phyloP scores from a whole-genome alignment of 208 protist species.

The Leishmania martiniquensis region DNA sequence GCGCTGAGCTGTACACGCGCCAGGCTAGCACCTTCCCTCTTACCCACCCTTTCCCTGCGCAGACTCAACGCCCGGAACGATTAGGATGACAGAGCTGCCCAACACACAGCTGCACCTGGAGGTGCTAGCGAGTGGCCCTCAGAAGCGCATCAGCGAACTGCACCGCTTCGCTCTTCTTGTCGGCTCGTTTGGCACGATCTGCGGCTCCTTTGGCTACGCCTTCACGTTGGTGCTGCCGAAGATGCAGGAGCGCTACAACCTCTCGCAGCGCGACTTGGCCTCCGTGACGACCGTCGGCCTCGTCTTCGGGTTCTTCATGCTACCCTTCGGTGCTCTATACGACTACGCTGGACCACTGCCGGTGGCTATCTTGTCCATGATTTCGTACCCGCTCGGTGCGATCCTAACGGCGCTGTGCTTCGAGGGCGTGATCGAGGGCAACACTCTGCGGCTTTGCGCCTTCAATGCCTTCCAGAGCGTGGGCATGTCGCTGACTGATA shows the following conservation, averaged over 20 bases:
- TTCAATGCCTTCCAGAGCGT: constrained; percentile 38
- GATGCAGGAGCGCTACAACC: constrained; percentile 50
- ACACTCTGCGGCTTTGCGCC: constrained; percentile 26
- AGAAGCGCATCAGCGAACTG: constrained; percentile 35
- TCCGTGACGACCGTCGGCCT: constrained; percentile 55
- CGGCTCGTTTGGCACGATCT: constrained; percentile 45
- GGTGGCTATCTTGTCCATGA: constrained; percentile 35
- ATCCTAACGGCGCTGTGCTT: constrained; percentile 50
- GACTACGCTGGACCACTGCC: constrained; percentile 56
- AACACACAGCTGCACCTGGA: background rate
- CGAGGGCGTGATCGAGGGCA: constrained; percentile 37
- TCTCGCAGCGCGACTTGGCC: constrained; percentile 55
- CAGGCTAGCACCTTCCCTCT: background rate
- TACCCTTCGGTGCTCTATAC: constrained; percentile 51
- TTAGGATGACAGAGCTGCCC: background rate
- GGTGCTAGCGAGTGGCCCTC: constrained; percentile 17
- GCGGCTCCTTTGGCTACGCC: constrained; percentile 49
- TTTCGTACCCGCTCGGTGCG: constrained; percentile 30
- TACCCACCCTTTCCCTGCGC: background rate
- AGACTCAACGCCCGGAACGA: background rate
- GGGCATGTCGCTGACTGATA: constrained; percentile 41
- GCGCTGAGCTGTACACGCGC: background rate
- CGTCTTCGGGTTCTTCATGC: constrained; percentile 38
- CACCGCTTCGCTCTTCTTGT: constrained; percentile 45
- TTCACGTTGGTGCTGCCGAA: constrained; percentile 52